phyloP scores from a whole-genome alignment of 2,329 filamentous ascomycete genomes.

The Diplocarpon mali region DNA sequence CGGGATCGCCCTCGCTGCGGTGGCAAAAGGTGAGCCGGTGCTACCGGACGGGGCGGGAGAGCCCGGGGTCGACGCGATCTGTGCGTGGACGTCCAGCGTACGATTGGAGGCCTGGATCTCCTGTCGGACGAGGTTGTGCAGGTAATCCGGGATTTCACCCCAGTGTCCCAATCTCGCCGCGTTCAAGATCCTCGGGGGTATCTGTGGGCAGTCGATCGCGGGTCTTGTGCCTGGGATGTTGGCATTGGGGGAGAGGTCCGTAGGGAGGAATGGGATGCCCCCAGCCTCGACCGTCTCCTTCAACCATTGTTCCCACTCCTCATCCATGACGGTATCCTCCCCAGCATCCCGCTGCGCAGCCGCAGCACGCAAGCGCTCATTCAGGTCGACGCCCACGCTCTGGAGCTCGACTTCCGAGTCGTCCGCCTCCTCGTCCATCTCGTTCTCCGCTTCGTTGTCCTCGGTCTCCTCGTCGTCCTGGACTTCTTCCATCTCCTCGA shows the following conservation, averaged over 20 bases:
- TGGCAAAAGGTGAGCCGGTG: not conserved
- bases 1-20: not conserved
- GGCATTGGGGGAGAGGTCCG: conserved; percentile 24
- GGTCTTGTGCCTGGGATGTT: conserved; percentile 28
- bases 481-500: conserved; percentile 28
- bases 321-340: conserved; percentile 47
- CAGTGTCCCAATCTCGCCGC: conserved; percentile 46
- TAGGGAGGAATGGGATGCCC: conserved; percentile 36
- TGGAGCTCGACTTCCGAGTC: conserved; percentile 43
- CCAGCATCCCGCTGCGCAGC: conserved; percentile 53
- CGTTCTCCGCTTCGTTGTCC: conserved; percentile 28
- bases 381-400: conserved; percentile 51
- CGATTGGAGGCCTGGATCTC: conserved; percentile 18
- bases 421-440: conserved; percentile 33
- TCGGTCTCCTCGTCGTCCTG: conserved; percentile 26
- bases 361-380: conserved; percentile 53
- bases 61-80: conserved; percentile 7
- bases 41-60: conserved; percentile 1
- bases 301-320: conserved; percentile 65
- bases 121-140: conserved; percentile 40
- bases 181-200: conserved; percentile 41
- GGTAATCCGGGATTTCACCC: conserved; percentile 44
- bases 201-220: conserved; percentile 25
- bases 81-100: conserved; percentile 9
- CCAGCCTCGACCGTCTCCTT: conserved; percentile 59